phyloP scores from a whole-genome alignment of 352 stramenopile species.

The Phytophthora tubulina region DNA sequence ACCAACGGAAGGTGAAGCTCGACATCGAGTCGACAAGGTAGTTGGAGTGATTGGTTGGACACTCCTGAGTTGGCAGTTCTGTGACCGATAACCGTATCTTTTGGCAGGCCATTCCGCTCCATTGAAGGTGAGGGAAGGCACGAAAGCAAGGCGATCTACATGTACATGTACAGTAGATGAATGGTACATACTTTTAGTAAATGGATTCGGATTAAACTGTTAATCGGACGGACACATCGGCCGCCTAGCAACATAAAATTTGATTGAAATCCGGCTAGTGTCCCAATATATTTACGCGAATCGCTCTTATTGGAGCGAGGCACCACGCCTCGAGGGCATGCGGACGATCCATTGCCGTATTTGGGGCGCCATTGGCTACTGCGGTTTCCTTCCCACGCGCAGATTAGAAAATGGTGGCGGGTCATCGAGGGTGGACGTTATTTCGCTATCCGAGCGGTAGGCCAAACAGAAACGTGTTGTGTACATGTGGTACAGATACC shows the following conservation, averaged over 20 bases:
- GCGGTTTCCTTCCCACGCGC: not conserved
- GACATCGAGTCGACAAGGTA: no score
- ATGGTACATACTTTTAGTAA: not conserved
- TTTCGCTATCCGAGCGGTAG: constrained; percentile 6
- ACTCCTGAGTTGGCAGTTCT: not conserved
- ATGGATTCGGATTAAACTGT: not conserved
- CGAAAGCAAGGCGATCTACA: not conserved
- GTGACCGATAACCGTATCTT: constrained; percentile 9
- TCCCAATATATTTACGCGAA: not conserved
- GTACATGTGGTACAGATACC: no score
- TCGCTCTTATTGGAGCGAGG: constrained; percentile 10
- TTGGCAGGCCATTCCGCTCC: not conserved
- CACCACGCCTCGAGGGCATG: constrained; percentile 1
- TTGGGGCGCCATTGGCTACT: not conserved
- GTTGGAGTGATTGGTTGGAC: not conserved
- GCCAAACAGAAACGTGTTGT: not conserved
- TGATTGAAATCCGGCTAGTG: constrained; percentile 1
- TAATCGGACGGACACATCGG: not conserved
- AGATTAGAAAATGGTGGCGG: constrained; percentile 1
- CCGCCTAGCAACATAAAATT: constrained; percentile 1
- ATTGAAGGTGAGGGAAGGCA: not conserved
- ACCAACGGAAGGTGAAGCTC: not conserved
- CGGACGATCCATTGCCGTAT: not conserved
- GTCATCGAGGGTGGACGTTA: not conserved
- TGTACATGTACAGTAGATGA: not conserved